phyloP scores from a whole-genome alignment of 2,329 filamentous ascomycete genomes.

The Byssoonygena ceratinophila region DNA sequence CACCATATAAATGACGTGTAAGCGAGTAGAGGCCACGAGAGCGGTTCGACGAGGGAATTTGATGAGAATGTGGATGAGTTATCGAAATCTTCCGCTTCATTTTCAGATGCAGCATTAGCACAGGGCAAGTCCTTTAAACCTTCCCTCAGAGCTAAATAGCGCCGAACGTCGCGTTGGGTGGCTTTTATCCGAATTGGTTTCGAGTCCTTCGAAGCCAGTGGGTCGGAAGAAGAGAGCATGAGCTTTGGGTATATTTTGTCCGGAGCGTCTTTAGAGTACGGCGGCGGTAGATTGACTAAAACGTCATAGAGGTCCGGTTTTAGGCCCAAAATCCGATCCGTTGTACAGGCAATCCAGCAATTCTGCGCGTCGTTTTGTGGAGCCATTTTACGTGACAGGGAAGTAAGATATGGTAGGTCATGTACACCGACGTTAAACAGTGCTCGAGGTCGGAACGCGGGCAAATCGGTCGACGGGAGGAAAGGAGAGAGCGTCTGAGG shows the following conservation, averaged over 20 bases:
- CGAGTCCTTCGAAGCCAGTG: constrained; percentile 36
- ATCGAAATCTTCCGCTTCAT: constrained; percentile 31
- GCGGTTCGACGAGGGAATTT: constrained; percentile 43
- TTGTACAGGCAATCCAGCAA: constrained; percentile 91
- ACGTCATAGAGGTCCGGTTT: constrained; percentile 85
- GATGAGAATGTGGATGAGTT: constrained; percentile 35
- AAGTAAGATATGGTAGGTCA: constrained; percentile 71
- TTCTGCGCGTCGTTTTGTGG: constrained; percentile 35
- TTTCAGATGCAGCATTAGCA: constrained; percentile 18
- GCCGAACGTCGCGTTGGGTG: constrained; percentile 77
- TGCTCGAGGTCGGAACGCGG: constrained; percentile 57
- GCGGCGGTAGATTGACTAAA: constrained; percentile 67
- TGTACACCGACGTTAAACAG: constrained; percentile 92
- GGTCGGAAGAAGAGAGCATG: constrained; percentile 40
- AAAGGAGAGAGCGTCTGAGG: constrained; percentile 61
- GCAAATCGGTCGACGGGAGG: constrained; percentile 52
- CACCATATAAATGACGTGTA: constrained; percentile 58
- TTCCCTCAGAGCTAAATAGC: constrained; percentile 59
- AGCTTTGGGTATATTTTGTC: constrained; percentile 66
- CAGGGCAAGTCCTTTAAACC: constrained; percentile 42
- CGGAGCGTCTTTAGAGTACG: constrained; percentile 47
- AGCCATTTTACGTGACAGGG: constrained; percentile 45
- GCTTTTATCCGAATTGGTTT: constrained; percentile 52
- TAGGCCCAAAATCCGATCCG: constrained; percentile 79
- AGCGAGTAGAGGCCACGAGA: constrained; percentile 50